Evolutionary conservation across 2,329 filamentous ascomycete species (phyloP).

Genomic region (Periglandula ipomoeae): DNA sequence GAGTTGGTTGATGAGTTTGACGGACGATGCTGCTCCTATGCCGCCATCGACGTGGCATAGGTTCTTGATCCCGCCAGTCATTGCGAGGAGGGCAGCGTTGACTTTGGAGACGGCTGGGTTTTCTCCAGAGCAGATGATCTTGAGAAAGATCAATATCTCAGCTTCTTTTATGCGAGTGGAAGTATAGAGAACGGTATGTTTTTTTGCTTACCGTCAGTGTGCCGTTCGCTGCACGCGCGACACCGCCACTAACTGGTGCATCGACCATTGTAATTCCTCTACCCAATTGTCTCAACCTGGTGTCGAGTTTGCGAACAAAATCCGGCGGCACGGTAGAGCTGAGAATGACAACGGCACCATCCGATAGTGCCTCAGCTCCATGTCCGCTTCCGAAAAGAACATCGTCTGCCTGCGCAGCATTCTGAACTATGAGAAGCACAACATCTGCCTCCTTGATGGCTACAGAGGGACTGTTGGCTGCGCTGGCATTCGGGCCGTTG

Average conservation of each 20-base stretch:
- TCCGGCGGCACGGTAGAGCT: conserved; percentile 28
- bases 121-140: conserved; percentile 26
- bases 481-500: conserved; percentile 14
- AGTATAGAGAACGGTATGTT: no score
- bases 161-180: no score
- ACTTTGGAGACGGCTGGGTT: conserved; percentile 14
- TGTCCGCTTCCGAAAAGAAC: conserved; percentile 22
- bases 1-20: conserved; percentile 50
- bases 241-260: conserved; percentile 28
- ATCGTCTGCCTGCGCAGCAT: conserved; percentile 21
- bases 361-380: conserved; percentile 17
- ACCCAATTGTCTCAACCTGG: conserved; percentile 12
- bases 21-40: conserved; percentile 43
- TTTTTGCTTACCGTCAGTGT: conserved; percentile 23
- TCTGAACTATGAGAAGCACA: conserved; percentile 28
- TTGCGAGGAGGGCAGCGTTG: conserved; percentile 19
- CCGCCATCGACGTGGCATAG: conserved; percentile 40
- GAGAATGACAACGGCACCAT: conserved; percentile 22
- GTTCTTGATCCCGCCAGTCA: conserved; percentile 22
- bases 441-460: conserved; percentile 20
- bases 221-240: conserved; percentile 25
- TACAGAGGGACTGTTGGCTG: conserved; percentile 18
- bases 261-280: conserved; percentile 24
- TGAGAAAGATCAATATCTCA: not conserved
- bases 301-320: conserved; percentile 15